Base-by-base conservation (phyloP, 768 basidiomycete species). In the Tubosaeta brunneosetosa region DNA sequence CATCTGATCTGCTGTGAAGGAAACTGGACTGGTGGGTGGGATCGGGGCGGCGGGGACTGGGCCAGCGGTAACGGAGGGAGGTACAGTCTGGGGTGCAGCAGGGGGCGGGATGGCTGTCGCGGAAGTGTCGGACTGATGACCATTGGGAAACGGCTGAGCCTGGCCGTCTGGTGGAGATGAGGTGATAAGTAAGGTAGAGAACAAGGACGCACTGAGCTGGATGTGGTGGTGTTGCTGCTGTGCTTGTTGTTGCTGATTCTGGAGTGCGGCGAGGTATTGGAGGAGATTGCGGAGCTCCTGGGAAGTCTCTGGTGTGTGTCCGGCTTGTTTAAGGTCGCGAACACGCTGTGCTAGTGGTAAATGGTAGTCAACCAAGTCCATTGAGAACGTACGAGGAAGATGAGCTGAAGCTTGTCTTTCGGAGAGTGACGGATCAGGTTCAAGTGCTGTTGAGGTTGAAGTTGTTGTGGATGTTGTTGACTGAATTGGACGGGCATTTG, bases 1-100 rank as follows among this genome's bases (percentile, higher is more conserved):
- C 44, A 91, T 83, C 61, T 91, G 91, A 53, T 88, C 85, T 0
- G 66, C 72, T 4, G 88, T 85, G 64, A 94, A 92, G 5, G 87
- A 86, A 29, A 91, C 82, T 36, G 89, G 86, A 0, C 87, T 85
- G 27, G 81, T 76, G 3, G 86, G 79, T n/a, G 79, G 73, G 17
- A 74, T 67, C 12, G 81, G 81, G 36, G 76, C 72, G 12, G 77
- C 55, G 45, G 77, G 81, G 1, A 75, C 63, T 12, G 84, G 77
- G 41, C 81, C 83, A 6, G 78, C 73, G 12, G 76, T 68, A 50
- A 81, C 66, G 38, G 79, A 73, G 4, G 59, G 50, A 5, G 69
- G 27, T 67, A 61, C 43, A 54, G 75, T 63, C 29, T 71, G 65
- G 0, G 62, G 54, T 13, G 66, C 57, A n/a, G 62, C 52, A 41